A percentile compares a stretch with the other conserved stretches of the same genome.
These are phyloP conservation scores for Apophysomyces ossiformis DNA, from an alignment of 371 early-diverging fungal genomes.

Conservation along the genomic window DNA sequence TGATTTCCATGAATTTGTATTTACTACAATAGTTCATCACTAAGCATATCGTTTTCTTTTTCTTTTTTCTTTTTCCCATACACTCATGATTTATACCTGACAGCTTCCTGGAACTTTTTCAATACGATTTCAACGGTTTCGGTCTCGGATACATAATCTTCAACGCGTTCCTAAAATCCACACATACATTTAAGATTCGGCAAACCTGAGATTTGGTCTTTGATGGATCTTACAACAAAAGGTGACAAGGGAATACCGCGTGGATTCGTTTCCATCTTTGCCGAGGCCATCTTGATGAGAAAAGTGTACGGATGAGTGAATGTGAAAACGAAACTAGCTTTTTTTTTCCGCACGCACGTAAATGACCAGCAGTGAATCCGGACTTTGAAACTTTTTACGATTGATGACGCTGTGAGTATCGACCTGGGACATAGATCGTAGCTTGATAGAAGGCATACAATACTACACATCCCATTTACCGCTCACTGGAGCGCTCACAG, in stretches of 20 bases:
- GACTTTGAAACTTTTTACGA: too few relatives aligned
- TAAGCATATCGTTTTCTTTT: neutral
- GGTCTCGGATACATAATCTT: conserved; percentile 76
- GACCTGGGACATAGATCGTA: too few relatives aligned
- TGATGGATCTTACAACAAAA: conserved; percentile 75
- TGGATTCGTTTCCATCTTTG: conserved; percentile 77
- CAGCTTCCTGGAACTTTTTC: conserved; percentile 91
- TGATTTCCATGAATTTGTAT: conserved; percentile 96
- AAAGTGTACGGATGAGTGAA: neutral
- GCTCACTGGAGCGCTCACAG: too few relatives aligned
- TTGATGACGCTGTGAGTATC: too few relatives aligned
- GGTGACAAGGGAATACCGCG: conserved; percentile 96
- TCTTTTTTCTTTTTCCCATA: too few relatives aligned
- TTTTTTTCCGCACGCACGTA: too few relatives aligned
- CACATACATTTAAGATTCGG: neutral
- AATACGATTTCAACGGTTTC: conserved; percentile 84
- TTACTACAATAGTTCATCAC: conserved; percentile 63
- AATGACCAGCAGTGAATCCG: too few relatives aligned
- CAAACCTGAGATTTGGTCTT: neutral
- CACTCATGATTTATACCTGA: conserved; percentile 57
- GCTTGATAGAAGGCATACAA: too few relatives aligned
- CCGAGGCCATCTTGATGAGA: neutral
- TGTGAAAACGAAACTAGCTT: too few relatives aligned
- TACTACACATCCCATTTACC: too few relatives aligned
- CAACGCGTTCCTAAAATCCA: conserved; percentile 78